phyloP scores from a whole-genome alignment of 2,329 filamentous ascomycete genomes.

The Penicillium psychrosexuale region DNA sequence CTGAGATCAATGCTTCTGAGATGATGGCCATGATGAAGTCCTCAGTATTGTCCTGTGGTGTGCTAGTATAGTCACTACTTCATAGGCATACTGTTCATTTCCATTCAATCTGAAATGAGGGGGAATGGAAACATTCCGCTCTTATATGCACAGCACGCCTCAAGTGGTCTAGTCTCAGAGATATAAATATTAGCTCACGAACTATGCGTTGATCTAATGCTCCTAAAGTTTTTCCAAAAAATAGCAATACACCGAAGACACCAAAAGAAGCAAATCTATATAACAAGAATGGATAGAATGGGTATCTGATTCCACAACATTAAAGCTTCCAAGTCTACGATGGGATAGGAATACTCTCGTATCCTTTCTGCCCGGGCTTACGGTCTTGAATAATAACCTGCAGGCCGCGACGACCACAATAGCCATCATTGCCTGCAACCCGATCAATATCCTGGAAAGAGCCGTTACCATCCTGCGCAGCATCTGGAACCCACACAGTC shows the following conservation, averaged over 20 bases:
- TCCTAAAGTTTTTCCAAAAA: not conserved
- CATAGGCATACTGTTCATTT: not conserved
- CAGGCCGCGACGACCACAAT: constrained; percentile 44
- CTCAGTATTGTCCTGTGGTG: not conserved
- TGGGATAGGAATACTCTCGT: constrained; percentile 44
- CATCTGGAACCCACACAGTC: constrained; percentile 42
- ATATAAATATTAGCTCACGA: no score
- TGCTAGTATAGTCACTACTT: not conserved
- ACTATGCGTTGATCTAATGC: not conserved
- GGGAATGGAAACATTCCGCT: not conserved
- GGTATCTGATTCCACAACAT: constrained; percentile 3
- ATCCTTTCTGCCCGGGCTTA: constrained; percentile 44
- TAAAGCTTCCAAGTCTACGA: constrained; percentile 2
- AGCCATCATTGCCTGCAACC: constrained; percentile 44
- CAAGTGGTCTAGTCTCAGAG: no score
- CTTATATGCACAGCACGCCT: no score
- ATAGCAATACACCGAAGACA: not conserved
- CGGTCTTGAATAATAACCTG: constrained; percentile 46
- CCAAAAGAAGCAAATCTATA: not conserved
- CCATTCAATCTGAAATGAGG: not conserved
- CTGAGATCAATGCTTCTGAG: not conserved
- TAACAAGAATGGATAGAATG: not conserved
- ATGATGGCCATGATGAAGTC: not conserved
- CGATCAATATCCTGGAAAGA: constrained; percentile 41
- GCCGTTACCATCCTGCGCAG: constrained; percentile 28